Base-by-base conservation (phyloP, 2,329 filamentous ascomycete species). In the Lizonia empirigonia region DNA sequence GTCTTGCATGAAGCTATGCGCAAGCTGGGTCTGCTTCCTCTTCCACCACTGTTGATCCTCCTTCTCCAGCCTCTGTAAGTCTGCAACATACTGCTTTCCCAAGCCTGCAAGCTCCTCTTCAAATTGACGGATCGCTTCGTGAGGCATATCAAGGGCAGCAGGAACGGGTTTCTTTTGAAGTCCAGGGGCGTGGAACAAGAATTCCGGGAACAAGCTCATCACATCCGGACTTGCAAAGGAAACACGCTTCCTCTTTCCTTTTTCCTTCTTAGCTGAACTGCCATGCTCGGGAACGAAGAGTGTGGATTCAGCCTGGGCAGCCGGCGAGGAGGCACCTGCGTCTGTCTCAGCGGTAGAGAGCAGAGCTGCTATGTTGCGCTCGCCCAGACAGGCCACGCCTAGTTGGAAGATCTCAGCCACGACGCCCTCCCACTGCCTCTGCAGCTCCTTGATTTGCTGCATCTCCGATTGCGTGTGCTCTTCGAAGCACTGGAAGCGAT, bases 381-480 rank as follows among this genome's bases (percentile, higher is more conserved):
- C 49, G 4, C 69, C 70, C 13, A 73, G 38, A 23, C 53, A 60
- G 8, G 29, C 39, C 0, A 58, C 41, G 7, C 68, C 68, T 4
- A 65, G 32, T 37, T 67, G 65, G 59, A 62, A 69, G 15, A 73
- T 67, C 52, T 73, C 67, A 16, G 62, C 62, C 2, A 67, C 50
- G 1, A 65, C 44, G 0, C 18, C 26, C 39, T 68, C 62, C 70
- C 71, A 73, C 23, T 64, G 46, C 8, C 36, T 52, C 15, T 66
- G 57, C 24, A 73, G 33, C 8, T 36, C 41, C 9, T 49, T 34
- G 5, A 72, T 44, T 32, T 63, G 57, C 15, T 46, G 42, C 15
- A 55, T 58, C n/a, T 64, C 58, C 5, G 54, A 34, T 34, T 47
- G 44, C n/a, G 71, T 49, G 10, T 53, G 34, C 1, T 53, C 44